Percentiles rank a stretch among this genome's conserved stretches.
Conservation (phyloP, 306 rosid genomes). For the Acacia crassicarpa region DNA sequence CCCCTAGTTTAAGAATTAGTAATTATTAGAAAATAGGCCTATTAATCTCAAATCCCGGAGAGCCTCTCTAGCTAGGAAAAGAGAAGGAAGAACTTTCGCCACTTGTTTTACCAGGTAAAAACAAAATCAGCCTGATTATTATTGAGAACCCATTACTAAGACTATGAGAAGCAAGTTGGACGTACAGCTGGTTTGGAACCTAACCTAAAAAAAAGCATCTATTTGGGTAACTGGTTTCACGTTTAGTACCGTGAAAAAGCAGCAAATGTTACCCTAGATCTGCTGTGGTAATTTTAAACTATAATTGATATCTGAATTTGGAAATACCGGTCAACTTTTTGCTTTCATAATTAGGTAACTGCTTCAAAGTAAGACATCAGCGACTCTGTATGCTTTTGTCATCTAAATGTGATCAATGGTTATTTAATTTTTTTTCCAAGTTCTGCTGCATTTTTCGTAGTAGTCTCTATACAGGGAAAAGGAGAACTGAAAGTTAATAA, state of each 20-base stretch:
- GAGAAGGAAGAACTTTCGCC: background rate
- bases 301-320: constrained; percentile 20
- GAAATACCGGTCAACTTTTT: constrained; percentile 15
- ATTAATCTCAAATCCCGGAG: constrained; percentile 25
- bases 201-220: constrained; percentile 18
- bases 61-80: constrained; percentile 27
- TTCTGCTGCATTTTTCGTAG: background rate
- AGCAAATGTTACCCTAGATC: constrained; percentile 19
- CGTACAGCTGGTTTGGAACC: constrained; percentile 21
- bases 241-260: constrained; percentile 6
- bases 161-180: constrained; percentile 20
- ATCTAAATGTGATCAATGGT: constrained; percentile 29
- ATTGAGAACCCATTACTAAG: constrained; percentile 10
- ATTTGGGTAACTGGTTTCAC: background rate
- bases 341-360: constrained; percentile 17
- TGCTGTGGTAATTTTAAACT: constrained; percentile 21
- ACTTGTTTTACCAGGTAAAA: constrained; percentile 3
- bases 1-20: background rate
- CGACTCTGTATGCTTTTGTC: background rate
- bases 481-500: background rate
- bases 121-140: constrained; percentile 15
- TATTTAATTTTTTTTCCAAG: background rate
- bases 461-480: background rate
- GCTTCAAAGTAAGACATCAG: constrained; percentile 35
- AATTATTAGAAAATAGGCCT: background rate